Percentiles rank a stretch among this genome's conserved stretches.
phyloP scores from a whole-genome alignment of 495 filamentous ascomycete species.

The Talaromyces stipitatus region DNA sequence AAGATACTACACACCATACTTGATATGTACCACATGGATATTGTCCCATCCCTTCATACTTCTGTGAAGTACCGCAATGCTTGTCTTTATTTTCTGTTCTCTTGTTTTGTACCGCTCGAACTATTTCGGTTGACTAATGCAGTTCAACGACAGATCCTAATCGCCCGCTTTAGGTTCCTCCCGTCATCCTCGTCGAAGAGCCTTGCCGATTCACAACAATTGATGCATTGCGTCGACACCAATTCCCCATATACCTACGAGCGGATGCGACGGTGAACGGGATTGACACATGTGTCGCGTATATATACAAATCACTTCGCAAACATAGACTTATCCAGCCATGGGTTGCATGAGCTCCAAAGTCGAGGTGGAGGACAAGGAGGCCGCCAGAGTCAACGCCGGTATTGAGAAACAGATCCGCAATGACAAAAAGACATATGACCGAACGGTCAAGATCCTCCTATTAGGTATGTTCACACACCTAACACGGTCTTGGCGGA shows the following conservation, averaged over 20 bases:
- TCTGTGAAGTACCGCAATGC: neutral
- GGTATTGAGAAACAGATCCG: constrained; percentile 72
- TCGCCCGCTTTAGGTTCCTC: no score
- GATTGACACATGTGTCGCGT: neutral
- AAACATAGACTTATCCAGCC: neutral
- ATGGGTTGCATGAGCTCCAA: constrained; percentile 40
- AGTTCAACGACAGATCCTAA: no score
- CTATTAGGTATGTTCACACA: constrained; percentile 65
- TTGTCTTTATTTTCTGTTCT: neutral
- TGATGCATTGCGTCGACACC: no score
- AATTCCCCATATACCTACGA: no score
- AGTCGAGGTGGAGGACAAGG: constrained; percentile 30
- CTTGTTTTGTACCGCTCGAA: neutral
- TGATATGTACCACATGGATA: neutral
- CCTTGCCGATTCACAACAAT: no score
- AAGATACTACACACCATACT: neutral
- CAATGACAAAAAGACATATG: constrained; percentile 72
- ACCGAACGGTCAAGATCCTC: constrained; percentile 75
- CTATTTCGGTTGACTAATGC: no score
- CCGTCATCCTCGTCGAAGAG: no score
- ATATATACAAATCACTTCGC: neutral
- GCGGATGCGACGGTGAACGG: neutral
- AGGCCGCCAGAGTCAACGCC: constrained; percentile 34
- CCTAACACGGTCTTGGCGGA: neutral
- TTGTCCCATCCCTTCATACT: neutral